phyloP scores from a whole-genome alignment of 371 early-diverging fungal species.

The Mucor sp. region DNA sequence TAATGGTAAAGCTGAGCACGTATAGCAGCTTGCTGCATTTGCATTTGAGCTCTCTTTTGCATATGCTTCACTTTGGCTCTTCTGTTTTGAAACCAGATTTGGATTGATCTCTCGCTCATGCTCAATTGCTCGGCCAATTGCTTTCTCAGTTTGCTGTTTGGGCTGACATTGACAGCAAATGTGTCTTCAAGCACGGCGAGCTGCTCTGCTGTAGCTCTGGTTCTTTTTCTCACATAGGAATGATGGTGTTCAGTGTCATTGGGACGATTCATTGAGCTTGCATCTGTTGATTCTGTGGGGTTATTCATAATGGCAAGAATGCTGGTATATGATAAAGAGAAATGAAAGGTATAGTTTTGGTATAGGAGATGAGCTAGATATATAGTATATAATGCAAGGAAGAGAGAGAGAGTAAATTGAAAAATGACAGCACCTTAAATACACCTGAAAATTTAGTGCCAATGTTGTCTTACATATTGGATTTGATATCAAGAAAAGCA shows the following conservation, averaged over 20 bases:
- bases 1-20: slow-evolving; percentile 32
- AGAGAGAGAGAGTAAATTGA: neutral
- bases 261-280: neutral
- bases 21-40: slow-evolving; percentile 40
- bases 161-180: slow-evolving; percentile 71
- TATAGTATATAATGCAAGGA: neutral
- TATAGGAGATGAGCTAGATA: neutral
- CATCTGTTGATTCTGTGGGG: neutral
- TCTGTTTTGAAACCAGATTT: slow-evolving; percentile 99
- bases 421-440: neutral
- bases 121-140: slow-evolving; percentile 82
- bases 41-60: slow-evolving; percentile 60
- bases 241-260: neutral
- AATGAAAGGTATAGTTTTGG: neutral
- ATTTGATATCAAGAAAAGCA: neutral
- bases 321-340: neutral
- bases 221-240: slow-evolving; percentile 49
- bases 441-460: neutral
- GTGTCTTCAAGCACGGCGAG: slow-evolving; percentile 76
- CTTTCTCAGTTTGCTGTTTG: slow-evolving; percentile 83
- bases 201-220: slow-evolving; percentile 77
- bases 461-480: neutral
- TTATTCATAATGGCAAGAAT: neutral
- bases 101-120: slow-evolving; percentile 93
- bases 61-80: slow-evolving; percentile 90